Conservation (phyloP, 441 rosid genomes). For the Mallotus repandus region DNA sequence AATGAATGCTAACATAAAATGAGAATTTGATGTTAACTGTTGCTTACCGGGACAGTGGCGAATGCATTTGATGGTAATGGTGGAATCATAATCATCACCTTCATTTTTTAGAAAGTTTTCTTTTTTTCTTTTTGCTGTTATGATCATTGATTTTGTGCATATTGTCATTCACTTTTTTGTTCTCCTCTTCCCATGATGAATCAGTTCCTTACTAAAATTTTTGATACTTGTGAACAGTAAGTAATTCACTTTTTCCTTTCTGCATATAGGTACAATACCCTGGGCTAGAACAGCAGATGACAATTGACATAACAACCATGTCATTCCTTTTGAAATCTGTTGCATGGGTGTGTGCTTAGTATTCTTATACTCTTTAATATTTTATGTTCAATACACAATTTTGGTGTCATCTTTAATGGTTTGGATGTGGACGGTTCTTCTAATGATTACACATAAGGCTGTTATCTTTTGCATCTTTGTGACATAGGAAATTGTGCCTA, state of each 20-base stretch:
- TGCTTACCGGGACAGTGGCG: background rate
- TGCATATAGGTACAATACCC: constrained; percentile 79
- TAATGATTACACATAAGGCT: background rate
- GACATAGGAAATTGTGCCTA: background rate
- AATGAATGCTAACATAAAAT: background rate
- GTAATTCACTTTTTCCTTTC: background rate
- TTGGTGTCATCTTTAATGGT: background rate
- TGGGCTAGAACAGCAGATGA: constrained; percentile 70
- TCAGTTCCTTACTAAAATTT: background rate
- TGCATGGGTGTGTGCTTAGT: constrained; percentile 44
- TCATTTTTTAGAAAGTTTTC: background rate
- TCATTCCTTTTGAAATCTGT: constrained; percentile 70
- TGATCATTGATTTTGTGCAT: background rate
- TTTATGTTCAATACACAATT: background rate
- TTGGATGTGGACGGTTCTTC: background rate
- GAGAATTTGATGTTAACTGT: background rate
- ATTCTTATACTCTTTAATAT: background rate
- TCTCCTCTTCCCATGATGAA: background rate
- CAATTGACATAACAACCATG: constrained; percentile 68
- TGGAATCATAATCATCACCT: background rate
- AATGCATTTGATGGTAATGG: background rate
- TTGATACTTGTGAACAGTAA: background rate
- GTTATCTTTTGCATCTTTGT: background rate
- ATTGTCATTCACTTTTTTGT: background rate
- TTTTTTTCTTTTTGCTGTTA: background rate